Base-by-base conservation (phyloP, 371 early-diverging fungal species). In the Encephalitozoon romaleae region DNA sequence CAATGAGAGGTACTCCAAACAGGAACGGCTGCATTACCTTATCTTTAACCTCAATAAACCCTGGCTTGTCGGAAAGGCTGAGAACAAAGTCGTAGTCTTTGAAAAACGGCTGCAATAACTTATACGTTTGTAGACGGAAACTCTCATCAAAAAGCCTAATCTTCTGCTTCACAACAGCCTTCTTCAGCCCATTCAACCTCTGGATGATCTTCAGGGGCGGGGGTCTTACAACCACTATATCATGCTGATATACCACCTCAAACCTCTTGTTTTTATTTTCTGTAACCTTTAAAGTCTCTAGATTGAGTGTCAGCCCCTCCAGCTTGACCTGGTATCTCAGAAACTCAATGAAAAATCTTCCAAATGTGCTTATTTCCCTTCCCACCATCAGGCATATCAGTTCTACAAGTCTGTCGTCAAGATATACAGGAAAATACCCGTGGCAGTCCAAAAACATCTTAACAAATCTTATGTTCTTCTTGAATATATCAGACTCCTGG, bases 1-100 rank as follows among this genome's bases (percentile, higher is more conserved):
- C 15, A 69, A 65, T 38, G 26, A 23, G 32, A 12, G 73, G 78
- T 0, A 21, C 23, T 32, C 54, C 59, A 49, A 70, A 45, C 21
- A 43, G 12, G 65, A 78, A 67, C 6, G 23, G 30, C 2, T 2
- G 21, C 1, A 18, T 8, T 42, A 25, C 18, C 21, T 28, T 54
- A 34, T 55, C 43, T 12, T 39, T n/a, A 32, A 78, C 59, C 49
- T 69, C 47, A 18, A 2, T 9, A 68, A 70, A 78, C 12, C 55
- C 79, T 21, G 26, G n/a, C 25, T 23, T 66, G 39, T 5, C 1
- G 28, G n/a, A 38, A 18, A 67, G 70, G n/a, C 76, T 67, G 5
- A 79, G 68, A 4, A 71, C 76, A 72, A 79, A 70, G 63, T 79
- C 74, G 51, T 70, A 70, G 39, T 73, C 69, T 21, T 39, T 53